These are phyloP conservation scores for Entomortierella lignicola DNA, from an alignment of 192 early-diverging fungal genomes.

Conservation along the genomic window DNA sequence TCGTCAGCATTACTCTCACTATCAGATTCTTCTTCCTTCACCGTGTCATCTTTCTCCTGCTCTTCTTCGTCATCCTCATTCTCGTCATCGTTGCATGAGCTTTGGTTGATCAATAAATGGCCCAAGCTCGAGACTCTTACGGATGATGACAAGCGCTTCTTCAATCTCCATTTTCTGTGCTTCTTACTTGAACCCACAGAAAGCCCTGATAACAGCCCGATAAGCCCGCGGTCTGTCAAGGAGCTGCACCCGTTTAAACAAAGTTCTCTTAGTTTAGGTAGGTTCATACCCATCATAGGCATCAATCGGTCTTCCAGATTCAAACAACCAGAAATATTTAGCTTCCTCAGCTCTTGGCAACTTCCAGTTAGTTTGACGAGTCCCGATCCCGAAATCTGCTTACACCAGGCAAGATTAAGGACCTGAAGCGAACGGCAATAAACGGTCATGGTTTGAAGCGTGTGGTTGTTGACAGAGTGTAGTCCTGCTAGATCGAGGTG, in stretches of 20 bases:
- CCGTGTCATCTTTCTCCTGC: conserved; percentile 13
- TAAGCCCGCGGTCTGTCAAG: conserved; percentile 49
- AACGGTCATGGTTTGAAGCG: conserved; percentile 53
- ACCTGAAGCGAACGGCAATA: conserved; percentile 51
- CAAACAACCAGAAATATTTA: conserved; percentile 60
- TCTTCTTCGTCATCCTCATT: conserved; percentile 6
- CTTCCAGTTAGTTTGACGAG: conserved; percentile 40
- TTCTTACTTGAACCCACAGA: conserved; percentile 25
- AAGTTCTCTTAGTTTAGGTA: conserved; percentile 56
- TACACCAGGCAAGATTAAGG: conserved; percentile 64
- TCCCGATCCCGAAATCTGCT: conserved; percentile 57
- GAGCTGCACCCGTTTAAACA: conserved; percentile 57
- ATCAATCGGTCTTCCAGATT: conserved; percentile 57
- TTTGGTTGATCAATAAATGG: conserved; percentile 23
- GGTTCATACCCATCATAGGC: conserved; percentile 45
- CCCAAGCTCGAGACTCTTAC: conserved; percentile 39
- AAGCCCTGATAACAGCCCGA: conserved; percentile 26
- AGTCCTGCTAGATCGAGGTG: conserved; percentile 58
- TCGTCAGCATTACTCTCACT: conserved; percentile 18
- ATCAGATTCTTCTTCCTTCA: conserved; percentile 28
- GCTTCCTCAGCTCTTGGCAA: conserved; percentile 49
- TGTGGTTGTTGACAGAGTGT: conserved; percentile 53
- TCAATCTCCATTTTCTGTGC: conserved; percentile 22
- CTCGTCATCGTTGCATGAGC: conserved; percentile 18
- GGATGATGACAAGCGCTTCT: conserved; percentile 19